phyloP scores from a whole-genome alignment of 805 yeast genomes.

The Vanderwaltozyma yarrowii region DNA sequence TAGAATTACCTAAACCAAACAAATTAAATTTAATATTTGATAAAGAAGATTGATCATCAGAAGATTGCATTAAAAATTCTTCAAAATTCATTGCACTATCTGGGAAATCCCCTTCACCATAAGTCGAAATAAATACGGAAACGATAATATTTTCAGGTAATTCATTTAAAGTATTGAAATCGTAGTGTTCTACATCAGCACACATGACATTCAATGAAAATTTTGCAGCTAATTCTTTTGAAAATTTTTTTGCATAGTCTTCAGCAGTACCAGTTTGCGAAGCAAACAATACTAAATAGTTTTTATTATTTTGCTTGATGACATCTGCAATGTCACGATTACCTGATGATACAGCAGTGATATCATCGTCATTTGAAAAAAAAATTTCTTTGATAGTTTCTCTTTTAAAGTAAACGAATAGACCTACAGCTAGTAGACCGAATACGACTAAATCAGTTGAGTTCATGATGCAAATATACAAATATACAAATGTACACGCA shows the following conservation, averaged over 20 bases:
- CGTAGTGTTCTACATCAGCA: slow-evolving; percentile 83
- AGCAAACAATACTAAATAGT: slow-evolving; percentile 74
- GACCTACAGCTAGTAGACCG: slow-evolving; percentile 23
- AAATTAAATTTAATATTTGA: slow-evolving; percentile 54
- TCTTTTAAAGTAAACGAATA: slow-evolving; percentile 2
- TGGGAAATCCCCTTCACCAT: slow-evolving; percentile 98
- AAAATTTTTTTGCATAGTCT: slow-evolving; percentile 84
- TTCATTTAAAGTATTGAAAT: slow-evolving; percentile 63
- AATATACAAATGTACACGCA: too few species aligned
- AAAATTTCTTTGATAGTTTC: slow-evolving; percentile 7
- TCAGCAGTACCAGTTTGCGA: slow-evolving; percentile 99
- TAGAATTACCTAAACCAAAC: slow-evolving; percentile 90
- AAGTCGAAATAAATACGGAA: slow-evolving; percentile 79
- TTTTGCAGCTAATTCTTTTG: slow-evolving; percentile 77
- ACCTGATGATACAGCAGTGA: slow-evolving; percentile 30
- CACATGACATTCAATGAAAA: slow-evolving; percentile 76
- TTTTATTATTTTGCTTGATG: slow-evolving; percentile 53
- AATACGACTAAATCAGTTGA: slow-evolving; percentile 62
- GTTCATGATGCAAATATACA: slow-evolving; percentile 40
- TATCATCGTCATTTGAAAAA: slow-evolving; percentile 31
- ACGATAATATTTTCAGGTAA: slow-evolving; percentile 50
- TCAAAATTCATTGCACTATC: slow-evolving; percentile 82
- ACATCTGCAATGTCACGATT: slow-evolving; percentile 51
- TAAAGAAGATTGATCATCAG: slow-evolving; percentile 42
- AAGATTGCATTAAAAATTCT: slow-evolving; percentile 47